A percentile compares a stretch with the other conserved stretches of the same genome.
phyloP scores from a whole-genome alignment of 495 filamentous ascomycete genomes.

The Lophiotrema nucula region DNA sequence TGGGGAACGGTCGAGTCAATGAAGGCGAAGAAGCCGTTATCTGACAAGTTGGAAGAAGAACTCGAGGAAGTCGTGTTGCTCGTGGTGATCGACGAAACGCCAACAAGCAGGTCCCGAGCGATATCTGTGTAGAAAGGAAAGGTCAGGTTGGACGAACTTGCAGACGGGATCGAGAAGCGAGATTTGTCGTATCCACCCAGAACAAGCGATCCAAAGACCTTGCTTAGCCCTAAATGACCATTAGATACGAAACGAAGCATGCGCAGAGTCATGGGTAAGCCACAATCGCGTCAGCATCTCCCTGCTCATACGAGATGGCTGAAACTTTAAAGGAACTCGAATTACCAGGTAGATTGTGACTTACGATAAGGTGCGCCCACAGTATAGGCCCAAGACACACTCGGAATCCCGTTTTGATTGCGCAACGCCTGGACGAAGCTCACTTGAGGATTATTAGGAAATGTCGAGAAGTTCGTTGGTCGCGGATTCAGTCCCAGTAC shows the following conservation, averaged over 20 bases:
- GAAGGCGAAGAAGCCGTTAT: slow-evolving; percentile 37
- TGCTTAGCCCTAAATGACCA: slow-evolving; percentile 42
- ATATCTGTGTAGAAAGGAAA: slow-evolving; percentile 51
- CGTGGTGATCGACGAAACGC: slow-evolving; percentile 45
- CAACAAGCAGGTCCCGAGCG: slow-evolving; percentile 51
- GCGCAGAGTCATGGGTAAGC: too few species aligned
- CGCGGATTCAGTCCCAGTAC: slow-evolving; percentile 54
- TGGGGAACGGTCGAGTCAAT: slow-evolving; percentile 55
- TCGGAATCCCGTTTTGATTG: slow-evolving; percentile 49
- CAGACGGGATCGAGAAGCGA: slow-evolving; percentile 47
- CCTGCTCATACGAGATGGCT: too few species aligned
- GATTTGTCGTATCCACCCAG: slow-evolving; percentile 57
- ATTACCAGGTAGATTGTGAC: slow-evolving; percentile 15
- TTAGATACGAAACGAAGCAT: too few species aligned
- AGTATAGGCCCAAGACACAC: slow-evolving; percentile 55
- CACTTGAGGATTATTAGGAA: slow-evolving; percentile 30
- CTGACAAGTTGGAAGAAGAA: slow-evolving; percentile 1
- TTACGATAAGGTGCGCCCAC: slow-evolving; percentile 51
- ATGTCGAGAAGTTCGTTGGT: slow-evolving; percentile 42
- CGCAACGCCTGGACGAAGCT: slow-evolving; percentile 51
- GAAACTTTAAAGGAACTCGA: too few species aligned
- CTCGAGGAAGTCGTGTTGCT: slow-evolving; percentile 20
- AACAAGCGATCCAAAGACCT: slow-evolving; percentile 52
- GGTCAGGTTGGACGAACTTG: slow-evolving; percentile 40
- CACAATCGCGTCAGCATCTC: too few species aligned